Percentiles rank a stretch among this genome's conserved stretches.
Conservation (phyloP, 306 rosid species). For the Gleditsia sinensis region DNA sequence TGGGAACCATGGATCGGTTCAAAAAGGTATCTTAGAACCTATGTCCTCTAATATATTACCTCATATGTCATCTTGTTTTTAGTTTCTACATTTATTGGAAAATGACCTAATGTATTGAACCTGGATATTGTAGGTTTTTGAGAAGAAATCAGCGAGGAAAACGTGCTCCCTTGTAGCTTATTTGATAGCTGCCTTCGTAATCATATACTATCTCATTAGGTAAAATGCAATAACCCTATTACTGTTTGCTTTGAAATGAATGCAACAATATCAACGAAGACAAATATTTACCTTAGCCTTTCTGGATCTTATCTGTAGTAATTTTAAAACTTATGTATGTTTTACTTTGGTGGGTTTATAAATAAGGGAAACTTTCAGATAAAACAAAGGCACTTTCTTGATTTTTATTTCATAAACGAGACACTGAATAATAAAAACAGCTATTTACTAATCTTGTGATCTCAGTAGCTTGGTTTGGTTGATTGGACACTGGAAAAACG, state of each 20-base stretch:
- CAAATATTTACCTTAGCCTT: background rate
- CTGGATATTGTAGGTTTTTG: slow-evolving; percentile 72
- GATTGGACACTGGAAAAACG: background rate
- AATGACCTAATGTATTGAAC: slow-evolving; percentile 29
- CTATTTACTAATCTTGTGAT: background rate
- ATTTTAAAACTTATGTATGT: background rate
- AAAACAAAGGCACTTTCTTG: background rate
- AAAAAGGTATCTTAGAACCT: slow-evolving; percentile 58
- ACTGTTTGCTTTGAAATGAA: slow-evolving; percentile 15
- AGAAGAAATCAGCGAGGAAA: slow-evolving; percentile 74
- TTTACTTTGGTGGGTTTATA: background rate
- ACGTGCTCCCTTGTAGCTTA: slow-evolving; percentile 69
- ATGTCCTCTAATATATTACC: slow-evolving; percentile 19
- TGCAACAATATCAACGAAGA: background rate
- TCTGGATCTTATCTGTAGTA: background rate
- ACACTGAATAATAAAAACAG: background rate
- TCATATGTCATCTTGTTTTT: slow-evolving; percentile 15
- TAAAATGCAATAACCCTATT: slow-evolving; percentile 32
- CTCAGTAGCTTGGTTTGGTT: background rate
- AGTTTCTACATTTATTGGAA: slow-evolving; percentile 24
- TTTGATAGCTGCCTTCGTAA: slow-evolving; percentile 64
- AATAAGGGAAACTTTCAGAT: background rate
- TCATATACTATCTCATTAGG: slow-evolving; percentile 79
- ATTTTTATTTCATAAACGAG: background rate
- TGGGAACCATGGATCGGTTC: slow-evolving; percentile 94